These are phyloP conservation scores for Stagonosporopsis tanaceti DNA, from an alignment of 2,329 filamentous ascomycete genomes.

Conservation along the genomic window DNA sequence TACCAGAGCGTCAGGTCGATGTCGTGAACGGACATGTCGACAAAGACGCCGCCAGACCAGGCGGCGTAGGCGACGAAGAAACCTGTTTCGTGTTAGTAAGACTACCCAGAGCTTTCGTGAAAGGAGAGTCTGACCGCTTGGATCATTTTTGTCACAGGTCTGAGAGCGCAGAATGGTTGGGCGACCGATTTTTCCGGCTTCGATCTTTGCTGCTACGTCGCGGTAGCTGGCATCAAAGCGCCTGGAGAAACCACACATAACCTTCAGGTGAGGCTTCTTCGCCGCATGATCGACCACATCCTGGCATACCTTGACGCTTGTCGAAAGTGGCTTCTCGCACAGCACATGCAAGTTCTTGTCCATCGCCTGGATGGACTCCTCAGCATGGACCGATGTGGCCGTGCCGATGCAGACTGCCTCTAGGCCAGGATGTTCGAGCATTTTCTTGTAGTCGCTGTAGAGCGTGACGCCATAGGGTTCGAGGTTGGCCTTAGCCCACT, in stretches of 20 bases:
- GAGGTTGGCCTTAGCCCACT: slow-evolving; percentile 61
- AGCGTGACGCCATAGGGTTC: slow-evolving; percentile 61
- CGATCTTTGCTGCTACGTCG: slow-evolving; percentile 64
- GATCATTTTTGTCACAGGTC: slow-evolving; percentile 72
- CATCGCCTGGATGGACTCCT: slow-evolving; percentile 66
- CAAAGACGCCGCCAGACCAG: slow-evolving; percentile 73
- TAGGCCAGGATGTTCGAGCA: slow-evolving; percentile 64
- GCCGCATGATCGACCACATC: slow-evolving; percentile 65
- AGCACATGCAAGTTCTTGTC: slow-evolving; percentile 63
- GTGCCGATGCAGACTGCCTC: slow-evolving; percentile 64
- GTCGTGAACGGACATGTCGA: slow-evolving; percentile 75
- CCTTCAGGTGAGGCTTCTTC: slow-evolving; percentile 66
- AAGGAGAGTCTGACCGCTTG: slow-evolving; percentile 27
- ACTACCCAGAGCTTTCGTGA: too few relatives aligned
- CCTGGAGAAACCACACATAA: slow-evolving; percentile 72
- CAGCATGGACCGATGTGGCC: slow-evolving; percentile 64
- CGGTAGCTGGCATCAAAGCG: slow-evolving; percentile 73
- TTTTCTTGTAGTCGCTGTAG: slow-evolving; percentile 64
- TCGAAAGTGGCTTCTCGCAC: slow-evolving; percentile 68
- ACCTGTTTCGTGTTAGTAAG: slow-evolving; percentile 44
- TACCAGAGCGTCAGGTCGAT: slow-evolving; percentile 72
- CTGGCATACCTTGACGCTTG: slow-evolving; percentile 66
- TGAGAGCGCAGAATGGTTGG: slow-evolving; percentile 69
- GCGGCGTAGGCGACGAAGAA: slow-evolving; percentile 74
- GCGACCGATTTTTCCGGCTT: slow-evolving; percentile 64